Evolutionary conservation across 225 moss, liverwort and hornwort genomes (phyloP).

Genomic region (Climacium dendroides): DNA sequence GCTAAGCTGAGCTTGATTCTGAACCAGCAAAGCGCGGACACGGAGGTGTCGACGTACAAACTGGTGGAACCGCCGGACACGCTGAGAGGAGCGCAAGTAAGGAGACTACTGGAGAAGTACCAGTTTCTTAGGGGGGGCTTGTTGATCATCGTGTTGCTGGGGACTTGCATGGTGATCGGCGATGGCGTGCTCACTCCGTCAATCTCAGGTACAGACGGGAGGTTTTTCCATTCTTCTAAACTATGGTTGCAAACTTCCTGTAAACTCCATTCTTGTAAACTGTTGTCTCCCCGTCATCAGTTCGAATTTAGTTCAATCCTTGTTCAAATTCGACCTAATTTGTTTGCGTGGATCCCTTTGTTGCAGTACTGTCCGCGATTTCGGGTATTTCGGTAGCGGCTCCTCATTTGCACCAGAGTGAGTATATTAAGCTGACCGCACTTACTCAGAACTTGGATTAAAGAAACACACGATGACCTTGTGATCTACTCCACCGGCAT

Average conservation of each 20-base stretch:
- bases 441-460: conserved; percentile 7
- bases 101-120: conserved; percentile 40
- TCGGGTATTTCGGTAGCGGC: conserved; percentile 74
- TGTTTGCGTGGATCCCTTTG: not conserved
- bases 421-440: conserved; percentile 21
- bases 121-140: conserved; percentile 29
- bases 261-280: not conserved
- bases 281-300: not conserved
- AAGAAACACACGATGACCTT: not conserved
- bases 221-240: not conserved
- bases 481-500: not conserved
- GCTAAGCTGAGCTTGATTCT: conserved; percentile 65
- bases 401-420: conserved; percentile 57
- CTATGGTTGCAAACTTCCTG: too few species aligned
- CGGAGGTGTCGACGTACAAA: conserved; percentile 73
- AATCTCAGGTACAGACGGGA: conserved; percentile 50
- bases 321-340: not conserved
- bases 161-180: conserved; percentile 79
- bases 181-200: conserved; percentile 87
- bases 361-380: conserved; percentile 74
- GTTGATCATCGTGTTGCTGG: conserved; percentile 52
- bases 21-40: conserved; percentile 60
- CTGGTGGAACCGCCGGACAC: conserved; percentile 22
- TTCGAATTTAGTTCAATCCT: not conserved
- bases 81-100: conserved; percentile 14